phyloP scores from a whole-genome alignment of 2,329 filamentous ascomycete species.

The Ophiostoma quercus region DNA sequence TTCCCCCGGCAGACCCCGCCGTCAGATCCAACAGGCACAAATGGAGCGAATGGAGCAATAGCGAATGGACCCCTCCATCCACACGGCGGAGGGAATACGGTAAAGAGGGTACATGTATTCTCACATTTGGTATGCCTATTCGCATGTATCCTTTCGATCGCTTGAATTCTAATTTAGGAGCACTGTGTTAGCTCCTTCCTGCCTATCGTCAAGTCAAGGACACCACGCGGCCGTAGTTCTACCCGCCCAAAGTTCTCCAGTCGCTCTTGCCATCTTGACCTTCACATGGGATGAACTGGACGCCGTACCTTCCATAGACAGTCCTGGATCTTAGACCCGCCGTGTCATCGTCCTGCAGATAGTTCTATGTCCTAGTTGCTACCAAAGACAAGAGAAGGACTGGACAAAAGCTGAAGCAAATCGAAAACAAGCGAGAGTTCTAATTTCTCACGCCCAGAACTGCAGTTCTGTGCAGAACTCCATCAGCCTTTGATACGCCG shows the following conservation, averaged over 20 bases:
- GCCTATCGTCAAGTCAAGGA: slow-evolving; percentile 12
- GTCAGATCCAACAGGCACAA: slow-evolving; percentile 12
- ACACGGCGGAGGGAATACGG: background rate
- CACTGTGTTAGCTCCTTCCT: slow-evolving; percentile 15
- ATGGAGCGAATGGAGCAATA: too few relatives aligned
- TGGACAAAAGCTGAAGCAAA: background rate
- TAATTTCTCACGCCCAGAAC: slow-evolving; percentile 5
- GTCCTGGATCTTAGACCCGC: background rate
- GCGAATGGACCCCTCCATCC: slow-evolving; percentile 11
- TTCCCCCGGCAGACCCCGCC: slow-evolving; percentile 20
- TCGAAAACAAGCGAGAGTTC: background rate
- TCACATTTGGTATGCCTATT: background rate
- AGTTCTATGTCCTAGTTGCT: background rate
- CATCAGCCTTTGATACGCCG: background rate
- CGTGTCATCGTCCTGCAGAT: background rate
- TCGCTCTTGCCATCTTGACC: background rate
- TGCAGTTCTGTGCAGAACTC: background rate
- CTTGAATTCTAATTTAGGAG: background rate
- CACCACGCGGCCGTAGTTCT: slow-evolving; percentile 13
- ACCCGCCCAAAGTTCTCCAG: background rate
- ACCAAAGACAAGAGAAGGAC: background rate
- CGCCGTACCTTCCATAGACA: background rate
- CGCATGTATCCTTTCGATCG: background rate
- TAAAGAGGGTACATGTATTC: background rate
- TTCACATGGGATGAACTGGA: background rate